These are phyloP conservation scores for Fusarium lyarnte DNA, from an alignment of 2,329 filamentous ascomycete genomes.

Conservation along the genomic window DNA sequence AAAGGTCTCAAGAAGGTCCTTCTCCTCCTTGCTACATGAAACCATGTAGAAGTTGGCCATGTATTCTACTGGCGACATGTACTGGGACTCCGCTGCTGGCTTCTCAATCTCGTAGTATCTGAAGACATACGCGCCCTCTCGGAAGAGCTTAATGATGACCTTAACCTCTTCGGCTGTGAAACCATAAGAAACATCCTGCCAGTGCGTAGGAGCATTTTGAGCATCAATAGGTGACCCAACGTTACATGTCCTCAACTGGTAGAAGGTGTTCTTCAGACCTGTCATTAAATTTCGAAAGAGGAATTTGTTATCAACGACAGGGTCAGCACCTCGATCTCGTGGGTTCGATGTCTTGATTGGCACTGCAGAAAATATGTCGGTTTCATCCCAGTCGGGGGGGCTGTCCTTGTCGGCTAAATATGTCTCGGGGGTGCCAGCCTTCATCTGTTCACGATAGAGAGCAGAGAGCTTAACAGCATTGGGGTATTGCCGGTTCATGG, in stretches of 20 bases:
- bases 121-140: constrained; percentile 95
- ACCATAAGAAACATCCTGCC: constrained; percentile 94
- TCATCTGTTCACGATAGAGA: constrained; percentile 75
- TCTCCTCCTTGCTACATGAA: constrained; percentile 94
- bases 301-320: constrained; percentile 96
- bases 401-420: constrained; percentile 85
- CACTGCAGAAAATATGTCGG: constrained; percentile 95
- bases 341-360: constrained; percentile 96
- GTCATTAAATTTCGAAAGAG: constrained; percentile 97
- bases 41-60: constrained; percentile 96
- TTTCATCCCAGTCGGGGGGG: constrained; percentile 95
- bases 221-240: constrained; percentile 76
- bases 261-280: constrained; percentile 95
- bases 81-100: constrained; percentile 74
- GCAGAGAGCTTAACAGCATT: constrained; percentile 95
- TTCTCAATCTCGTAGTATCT: constrained; percentile 96
- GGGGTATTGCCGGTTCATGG: constrained; percentile 95
- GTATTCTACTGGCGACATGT: constrained; percentile 86
- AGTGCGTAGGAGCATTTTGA: constrained; percentile 83
- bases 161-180: constrained; percentile 98
- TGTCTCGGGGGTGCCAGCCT: constrained; percentile 71
- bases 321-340: constrained; percentile 86
- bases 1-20: constrained; percentile 96
- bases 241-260: constrained; percentile 92
- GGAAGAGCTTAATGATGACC: constrained; percentile 96